These are phyloP conservation scores for Tulasnella sp. DNA, from an alignment of 768 basidiomycete genomes.

Conservation along the genomic window DNA sequence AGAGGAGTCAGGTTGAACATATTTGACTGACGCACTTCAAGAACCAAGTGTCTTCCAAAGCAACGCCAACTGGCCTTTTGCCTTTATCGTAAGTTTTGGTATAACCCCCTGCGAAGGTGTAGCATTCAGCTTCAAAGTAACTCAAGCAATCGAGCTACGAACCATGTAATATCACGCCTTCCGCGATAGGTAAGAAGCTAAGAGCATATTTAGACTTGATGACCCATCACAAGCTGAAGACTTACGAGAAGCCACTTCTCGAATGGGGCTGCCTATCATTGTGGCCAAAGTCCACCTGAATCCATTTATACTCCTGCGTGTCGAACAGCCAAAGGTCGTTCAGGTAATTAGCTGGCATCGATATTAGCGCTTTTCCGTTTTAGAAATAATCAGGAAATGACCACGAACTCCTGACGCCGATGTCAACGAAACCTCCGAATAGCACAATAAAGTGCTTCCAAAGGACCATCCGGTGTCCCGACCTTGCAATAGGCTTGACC, in stretches of 20 bases:
- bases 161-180: constrained; percentile 79
- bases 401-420: constrained; percentile 64
- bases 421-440: constrained; percentile 88
- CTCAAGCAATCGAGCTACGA: constrained; percentile 9
- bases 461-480: constrained; percentile 67
- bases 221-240: background rate
- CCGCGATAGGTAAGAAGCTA: constrained; percentile 62
- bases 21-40: constrained; percentile 44
- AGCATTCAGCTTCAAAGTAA: background rate
- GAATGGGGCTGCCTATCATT: constrained; percentile 71
- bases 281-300: constrained; percentile 64
- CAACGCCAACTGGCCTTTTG: constrained; percentile 75
- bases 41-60: constrained; percentile 86
- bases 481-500: constrained; percentile 65
- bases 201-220: constrained; percentile 43
- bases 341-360: constrained; percentile 57
- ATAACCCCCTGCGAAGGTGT: constrained; percentile 63
- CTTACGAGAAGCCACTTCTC: constrained; percentile 36
- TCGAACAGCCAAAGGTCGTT: constrained; percentile 84
- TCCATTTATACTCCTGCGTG: constrained; percentile 80
- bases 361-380: background rate
- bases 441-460: constrained; percentile 85
- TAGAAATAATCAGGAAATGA: background rate
- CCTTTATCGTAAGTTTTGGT: constrained; percentile 85
- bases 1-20: constrained; percentile 11